These are phyloP conservation scores for Starmera caribaea DNA, from an alignment of 805 yeast genomes.

Conservation along the genomic window DNA sequence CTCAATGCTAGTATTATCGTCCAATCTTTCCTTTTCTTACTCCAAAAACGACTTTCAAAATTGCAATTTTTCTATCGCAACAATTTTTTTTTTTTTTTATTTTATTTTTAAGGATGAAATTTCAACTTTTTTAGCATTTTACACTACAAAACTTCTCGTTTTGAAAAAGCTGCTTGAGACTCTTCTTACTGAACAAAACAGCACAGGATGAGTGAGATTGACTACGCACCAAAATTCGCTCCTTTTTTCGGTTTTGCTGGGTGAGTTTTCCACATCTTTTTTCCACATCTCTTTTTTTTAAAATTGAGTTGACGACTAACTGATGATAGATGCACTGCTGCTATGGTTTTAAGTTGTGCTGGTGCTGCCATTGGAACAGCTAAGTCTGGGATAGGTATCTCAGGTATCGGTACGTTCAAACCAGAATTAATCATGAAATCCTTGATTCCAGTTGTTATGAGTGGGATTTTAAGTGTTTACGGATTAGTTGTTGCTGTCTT, in stretches of 20 bases:
- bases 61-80: no score
- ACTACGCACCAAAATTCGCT: slow-evolving; percentile 83
- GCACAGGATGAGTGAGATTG: slow-evolving; percentile 20
- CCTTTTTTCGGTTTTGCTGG: slow-evolving; percentile 98
- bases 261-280: slow-evolving; percentile 17
- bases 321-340: slow-evolving; percentile 59
- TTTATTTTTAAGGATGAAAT: no score
- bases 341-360: slow-evolving; percentile 85
- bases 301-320: slow-evolving; percentile 3
- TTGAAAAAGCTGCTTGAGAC: no score
- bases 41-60: no score
- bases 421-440: slow-evolving; percentile 97
- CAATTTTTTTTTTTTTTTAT: no score
- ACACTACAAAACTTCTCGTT: no score
- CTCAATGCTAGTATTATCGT: no score
- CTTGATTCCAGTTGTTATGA: slow-evolving; percentile 94
- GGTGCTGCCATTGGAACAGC: slow-evolving; percentile 99
- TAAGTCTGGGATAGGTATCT: slow-evolving; percentile 94
- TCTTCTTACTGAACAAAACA: no score
- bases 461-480: slow-evolving; percentile 94
- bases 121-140: no score
- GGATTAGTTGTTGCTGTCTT: slow-evolving; percentile 95
- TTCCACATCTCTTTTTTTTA: neutral
- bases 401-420: slow-evolving; percentile 96
- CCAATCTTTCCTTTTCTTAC: no score